Evolutionary conservation across 140 eudicot species (phyloP).

Genomic region (Stevia rebaudiana): DNA sequence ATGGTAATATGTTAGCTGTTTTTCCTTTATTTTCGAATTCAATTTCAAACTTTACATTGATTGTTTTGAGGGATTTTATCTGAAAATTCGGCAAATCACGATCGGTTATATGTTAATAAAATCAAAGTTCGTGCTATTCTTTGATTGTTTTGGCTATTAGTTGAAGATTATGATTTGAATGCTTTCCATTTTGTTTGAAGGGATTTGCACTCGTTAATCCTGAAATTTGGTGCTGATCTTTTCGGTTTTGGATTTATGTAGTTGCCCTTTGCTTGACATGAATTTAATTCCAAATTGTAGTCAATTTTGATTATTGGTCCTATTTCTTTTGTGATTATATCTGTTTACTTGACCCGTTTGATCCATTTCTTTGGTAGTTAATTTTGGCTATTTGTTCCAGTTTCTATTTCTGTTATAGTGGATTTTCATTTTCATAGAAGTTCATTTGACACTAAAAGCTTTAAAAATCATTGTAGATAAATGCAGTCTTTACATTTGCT

Average conservation of each 20-base stretch:
- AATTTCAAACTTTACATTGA: too few relatives aligned
- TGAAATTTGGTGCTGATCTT: neutral
- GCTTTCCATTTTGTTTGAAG: neutral
- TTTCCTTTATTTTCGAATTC: too few relatives aligned
- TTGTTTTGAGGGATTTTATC: too few relatives aligned
- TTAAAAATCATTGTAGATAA: neutral
- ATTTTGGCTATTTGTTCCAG: neutral
- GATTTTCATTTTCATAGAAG: neutral
- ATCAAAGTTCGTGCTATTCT: neutral
- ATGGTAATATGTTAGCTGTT: constrained; percentile 32
- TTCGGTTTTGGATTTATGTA: neutral
- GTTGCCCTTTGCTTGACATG: neutral
- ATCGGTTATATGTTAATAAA: constrained; percentile 24
- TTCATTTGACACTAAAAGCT: neutral
- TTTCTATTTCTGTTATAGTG: neutral
- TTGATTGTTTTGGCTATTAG: neutral
- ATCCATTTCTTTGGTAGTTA: neutral
- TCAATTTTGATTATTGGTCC: too few relatives aligned
- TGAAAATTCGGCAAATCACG: constrained; percentile 48
- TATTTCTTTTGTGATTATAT: neutral
- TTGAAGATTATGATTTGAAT: neutral
- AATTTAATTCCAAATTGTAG: too few relatives aligned
- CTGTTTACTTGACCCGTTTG: neutral
- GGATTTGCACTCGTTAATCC: neutral
- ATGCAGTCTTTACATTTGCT: constrained; percentile 42